Base-by-base conservation (phyloP, 2,329 filamentous ascomycete species). In the Fusarium poae region DNA sequence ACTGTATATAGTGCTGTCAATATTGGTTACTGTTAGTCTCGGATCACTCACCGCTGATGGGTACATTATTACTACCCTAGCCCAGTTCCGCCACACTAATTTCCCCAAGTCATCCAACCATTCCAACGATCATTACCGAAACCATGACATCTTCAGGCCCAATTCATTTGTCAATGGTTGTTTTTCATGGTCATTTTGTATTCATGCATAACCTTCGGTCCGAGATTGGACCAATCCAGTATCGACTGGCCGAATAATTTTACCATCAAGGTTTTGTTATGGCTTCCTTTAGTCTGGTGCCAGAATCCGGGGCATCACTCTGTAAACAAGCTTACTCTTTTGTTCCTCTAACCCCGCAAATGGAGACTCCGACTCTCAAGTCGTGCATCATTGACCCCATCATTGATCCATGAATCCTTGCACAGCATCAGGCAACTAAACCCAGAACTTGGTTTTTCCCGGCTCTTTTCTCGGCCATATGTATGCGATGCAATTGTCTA, bases 381-480 rank as follows among this genome's bases (percentile, higher is more conserved):
- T 35, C 25, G 50, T 43, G 34, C 49, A 68, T 62, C 39, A 29
- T 46, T 15, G 20, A 49, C 5, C 18, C 15, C 49, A 67, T 55
- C 32, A n/a, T 45, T 13, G 15, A 48, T 4, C 25, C 15, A 59
- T 43, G 61, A 62, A 60, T 43, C 63, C 63, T 27, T 48, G 40
- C 34, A 62, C 45, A 37, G 32, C 57, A 57, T 67, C 62, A 57
- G 23, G 32, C 32, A 43, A 53, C 43, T 39, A 57, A 18, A 45
- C 43, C 27, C 29, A 45, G 39, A 48, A 64, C 64, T 51, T 59
- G 51, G 35, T 34, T 13, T 20, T 18, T 29, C 18, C 64, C 65
- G 65, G 65, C 65, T 68, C 59, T 68, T 68, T 68, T 68, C 65
- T 68, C 65, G 65, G 65, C 39, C 58, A 32, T 68, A 67, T 10